Conservation (phyloP, 2,329 filamentous ascomycete species). For the Penicillium sp. region DNA sequence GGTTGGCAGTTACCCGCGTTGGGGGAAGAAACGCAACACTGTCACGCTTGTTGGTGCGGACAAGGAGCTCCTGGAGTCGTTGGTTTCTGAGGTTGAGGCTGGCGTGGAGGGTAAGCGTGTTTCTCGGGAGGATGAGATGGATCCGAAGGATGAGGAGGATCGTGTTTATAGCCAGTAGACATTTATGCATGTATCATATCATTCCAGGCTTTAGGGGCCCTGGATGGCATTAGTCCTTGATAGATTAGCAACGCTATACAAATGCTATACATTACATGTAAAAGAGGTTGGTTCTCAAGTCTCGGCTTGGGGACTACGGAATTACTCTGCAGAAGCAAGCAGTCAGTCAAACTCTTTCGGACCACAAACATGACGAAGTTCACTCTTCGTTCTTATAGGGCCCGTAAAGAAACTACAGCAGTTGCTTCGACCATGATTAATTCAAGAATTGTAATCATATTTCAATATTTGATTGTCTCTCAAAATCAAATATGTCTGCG, state of each 20-base stretch:
- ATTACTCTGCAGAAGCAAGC: no score
- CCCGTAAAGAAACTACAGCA: no score
- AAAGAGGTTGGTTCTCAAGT: no score
- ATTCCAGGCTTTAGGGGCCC: background rate
- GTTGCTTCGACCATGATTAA: no score
- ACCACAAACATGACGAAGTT: no score
- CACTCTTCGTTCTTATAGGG: no score
- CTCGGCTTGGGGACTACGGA: no score
- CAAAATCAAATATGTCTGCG: background rate
- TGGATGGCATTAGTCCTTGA: background rate
- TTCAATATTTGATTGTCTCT: no score
- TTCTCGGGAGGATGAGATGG: constrained; percentile 71
- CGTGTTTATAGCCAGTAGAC: constrained; percentile 28
- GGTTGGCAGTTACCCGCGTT: constrained; percentile 92
- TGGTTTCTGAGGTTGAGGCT: constrained; percentile 76
- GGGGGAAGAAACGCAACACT: constrained; percentile 85
- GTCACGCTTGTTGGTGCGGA: constrained; percentile 85
- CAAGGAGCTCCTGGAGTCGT: constrained; percentile 73
- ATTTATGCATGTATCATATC: constrained; percentile 1
- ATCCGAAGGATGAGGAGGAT: constrained; percentile 46
- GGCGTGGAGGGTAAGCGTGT: constrained; percentile 76
- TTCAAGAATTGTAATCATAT: no score
- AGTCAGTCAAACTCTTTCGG: no score
- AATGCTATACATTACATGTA: no score
- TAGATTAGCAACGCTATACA: background rate